phyloP scores from a whole-genome alignment of 164 flowering plant species.

The Akebia trifoliata region DNA sequence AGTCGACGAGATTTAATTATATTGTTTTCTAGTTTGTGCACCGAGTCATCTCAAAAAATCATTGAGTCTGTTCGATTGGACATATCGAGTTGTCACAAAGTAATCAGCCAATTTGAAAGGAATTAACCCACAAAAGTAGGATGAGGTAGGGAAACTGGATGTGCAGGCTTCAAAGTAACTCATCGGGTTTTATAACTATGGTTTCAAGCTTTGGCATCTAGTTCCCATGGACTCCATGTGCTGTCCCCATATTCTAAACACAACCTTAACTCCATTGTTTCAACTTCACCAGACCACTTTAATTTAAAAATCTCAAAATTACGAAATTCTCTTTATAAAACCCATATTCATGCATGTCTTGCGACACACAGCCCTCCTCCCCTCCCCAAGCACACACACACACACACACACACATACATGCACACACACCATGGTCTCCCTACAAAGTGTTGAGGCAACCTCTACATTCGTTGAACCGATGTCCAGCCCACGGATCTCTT shows the following conservation, averaged over 20 bases:
- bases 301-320: slow-evolving; percentile 34
- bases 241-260: slow-evolving; percentile 35
- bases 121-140: no score
- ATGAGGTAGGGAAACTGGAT: no score
- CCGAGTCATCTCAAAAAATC: no score
- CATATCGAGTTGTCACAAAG: no score
- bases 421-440: slow-evolving; percentile 37
- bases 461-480: slow-evolving; percentile 25
- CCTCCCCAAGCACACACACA: neutral
- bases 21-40: no score
- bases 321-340: slow-evolving; percentile 30
- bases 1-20: no score
- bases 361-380: slow-evolving; percentile 1
- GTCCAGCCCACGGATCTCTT: slow-evolving; percentile 72
- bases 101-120: no score
- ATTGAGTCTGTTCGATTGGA: no score
- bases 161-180: no score
- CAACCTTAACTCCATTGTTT: slow-evolving; percentile 37
- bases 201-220: neutral
- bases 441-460: slow-evolving; percentile 30
- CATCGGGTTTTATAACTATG: no score
- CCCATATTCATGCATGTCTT: slow-evolving; percentile 23
- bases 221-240: slow-evolving; percentile 44
- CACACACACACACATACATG: neutral
- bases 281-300: slow-evolving; percentile 44